Base-by-base conservation (phyloP, 768 basidiomycete species). In the Macrolepiota albuminosa region DNA sequence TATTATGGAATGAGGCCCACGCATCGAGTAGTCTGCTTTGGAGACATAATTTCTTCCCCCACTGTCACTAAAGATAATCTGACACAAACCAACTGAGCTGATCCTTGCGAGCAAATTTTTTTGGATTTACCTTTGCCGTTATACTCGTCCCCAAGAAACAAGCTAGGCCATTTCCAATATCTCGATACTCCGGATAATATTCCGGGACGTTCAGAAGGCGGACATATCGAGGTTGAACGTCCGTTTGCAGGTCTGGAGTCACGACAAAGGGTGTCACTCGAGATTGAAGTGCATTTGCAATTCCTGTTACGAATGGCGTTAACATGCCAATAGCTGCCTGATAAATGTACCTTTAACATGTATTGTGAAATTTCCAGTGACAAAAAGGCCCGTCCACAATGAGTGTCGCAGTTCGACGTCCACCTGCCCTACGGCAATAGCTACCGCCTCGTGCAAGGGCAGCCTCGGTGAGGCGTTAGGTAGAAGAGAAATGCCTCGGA, bases 171-270 rank as follows among this genome's bases (percentile, higher is more conserved):
- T 93, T 91, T 2, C 92, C 93, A 47, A 85, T 90, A 53, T 93
- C 91, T 58, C 91, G 79, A 67, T 91, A 97, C 70, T 95, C 93
- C 8, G 89, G 87, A 69, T 93, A 97, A 71, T 95, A 95, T 36
- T 95, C 93, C 0, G 94, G 93, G 8, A 94, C 81, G 39, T 75
- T 81, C 53, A 92, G 69, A 6, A 85, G 77, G 26, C 85, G 82
- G 43, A 86, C 83, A 33, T 74, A 72, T 34, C 84, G 82, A n/a
- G 91, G 78, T 65, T 92, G 91, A 24, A 89, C 75, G 11, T 93
- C 89, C 36, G 84, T 87, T 52, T 80, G 77, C 39, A 89, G 75
- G 37, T 93, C 89, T 3, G 84, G 76, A 55, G 79, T 83, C 52
- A 73, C 76, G 47, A 89, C 73, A 69, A 81, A 91, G 4, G 89